A percentile compares a stretch with the other conserved stretches of the same genome.
Conservation (phyloP, 2,329 filamentous ascomycete species). For the Pseudopithomyces maydicus region DNA sequence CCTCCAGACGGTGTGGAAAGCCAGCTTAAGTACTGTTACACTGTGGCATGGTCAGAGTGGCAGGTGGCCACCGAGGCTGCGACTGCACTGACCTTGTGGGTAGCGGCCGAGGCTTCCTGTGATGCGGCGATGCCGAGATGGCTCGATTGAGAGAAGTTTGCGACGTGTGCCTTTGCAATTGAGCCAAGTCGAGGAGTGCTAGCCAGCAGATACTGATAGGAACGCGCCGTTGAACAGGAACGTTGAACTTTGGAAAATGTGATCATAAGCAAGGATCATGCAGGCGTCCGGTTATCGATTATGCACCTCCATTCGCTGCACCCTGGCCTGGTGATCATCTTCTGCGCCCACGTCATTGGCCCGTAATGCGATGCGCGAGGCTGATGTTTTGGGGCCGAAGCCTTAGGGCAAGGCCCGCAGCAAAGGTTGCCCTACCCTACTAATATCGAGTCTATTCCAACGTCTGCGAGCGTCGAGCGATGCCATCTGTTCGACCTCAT, state of each 20-base stretch:
- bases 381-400: conserved; percentile 1
- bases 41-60: conserved; percentile 13
- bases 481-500: background rate
- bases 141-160: conserved; percentile 5
- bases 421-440: background rate
- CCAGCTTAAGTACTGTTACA: conserved; percentile 31
- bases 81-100: conserved; percentile 22
- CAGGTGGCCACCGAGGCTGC: conserved; percentile 24
- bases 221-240: conserved; percentile 23
- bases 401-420: background rate
- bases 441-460: conserved; percentile 1
- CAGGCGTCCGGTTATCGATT: conserved; percentile 28
- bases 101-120: conserved; percentile 42
- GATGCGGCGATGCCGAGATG: conserved; percentile 34
- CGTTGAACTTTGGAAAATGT: conserved; percentile 24
- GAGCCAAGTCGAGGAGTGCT: conserved; percentile 6
- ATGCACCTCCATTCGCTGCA: conserved; percentile 18
- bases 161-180: background rate
- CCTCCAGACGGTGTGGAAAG: conserved; percentile 21
- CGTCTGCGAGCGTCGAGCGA: background rate
- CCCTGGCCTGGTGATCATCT: conserved; percentile 30
- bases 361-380: conserved; percentile 16
- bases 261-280: conserved; percentile 27
- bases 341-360: conserved; percentile 24
- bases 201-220: conserved; percentile 10